phyloP scores from a whole-genome alignment of 257 asterid genomes.

The Nicotiana attenuata region DNA sequence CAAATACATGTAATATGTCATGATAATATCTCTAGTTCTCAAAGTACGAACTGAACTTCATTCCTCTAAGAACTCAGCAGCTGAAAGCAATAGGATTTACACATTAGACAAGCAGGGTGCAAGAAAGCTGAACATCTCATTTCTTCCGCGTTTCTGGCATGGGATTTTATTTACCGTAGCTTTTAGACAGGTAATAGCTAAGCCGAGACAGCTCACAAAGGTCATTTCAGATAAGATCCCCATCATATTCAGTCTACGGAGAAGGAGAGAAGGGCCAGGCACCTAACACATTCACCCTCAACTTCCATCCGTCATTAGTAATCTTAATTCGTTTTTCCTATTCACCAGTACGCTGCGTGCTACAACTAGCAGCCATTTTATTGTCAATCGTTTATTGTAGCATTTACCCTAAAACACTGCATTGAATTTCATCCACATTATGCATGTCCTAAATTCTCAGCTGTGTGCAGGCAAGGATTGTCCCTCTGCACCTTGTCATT shows the following conservation, averaged over 20 bases:
- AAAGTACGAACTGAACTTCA: neutral
- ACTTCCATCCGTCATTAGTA: neutral
- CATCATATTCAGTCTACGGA: neutral
- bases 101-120: neutral
- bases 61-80: neutral
- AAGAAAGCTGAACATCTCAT: neutral
- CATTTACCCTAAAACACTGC: neutral
- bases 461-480: constrained; percentile 78
- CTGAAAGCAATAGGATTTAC: neutral
- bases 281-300: neutral
- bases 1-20: neutral
- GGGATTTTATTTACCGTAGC: neutral
- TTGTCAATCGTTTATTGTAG: neutral
- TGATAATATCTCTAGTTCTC: neutral
- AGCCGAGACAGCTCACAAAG: neutral
- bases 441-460: constrained; percentile 52
- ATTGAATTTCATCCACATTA: constrained; percentile 2
- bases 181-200: neutral
- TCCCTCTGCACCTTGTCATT: constrained; percentile 78
- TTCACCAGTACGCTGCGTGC: neutral
- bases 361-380: neutral
- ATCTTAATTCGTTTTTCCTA: neutral
- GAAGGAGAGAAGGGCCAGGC: neutral
- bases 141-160: neutral
- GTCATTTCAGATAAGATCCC: neutral